phyloP scores from a whole-genome alignment of 2,329 filamentous ascomycete genomes.

The Diaporthe ampelina region DNA sequence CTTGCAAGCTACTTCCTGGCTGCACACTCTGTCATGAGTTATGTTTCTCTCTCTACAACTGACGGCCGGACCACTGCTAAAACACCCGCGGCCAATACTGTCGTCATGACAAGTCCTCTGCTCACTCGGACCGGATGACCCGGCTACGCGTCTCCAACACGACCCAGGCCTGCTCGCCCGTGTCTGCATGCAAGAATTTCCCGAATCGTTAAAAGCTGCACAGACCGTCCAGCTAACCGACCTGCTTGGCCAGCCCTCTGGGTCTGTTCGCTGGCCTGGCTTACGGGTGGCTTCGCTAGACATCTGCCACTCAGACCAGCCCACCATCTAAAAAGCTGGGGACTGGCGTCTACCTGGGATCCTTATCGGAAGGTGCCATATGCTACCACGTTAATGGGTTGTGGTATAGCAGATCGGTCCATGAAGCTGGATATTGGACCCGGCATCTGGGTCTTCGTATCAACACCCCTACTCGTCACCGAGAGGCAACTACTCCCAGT shows the following conservation, averaged over 20 bases:
- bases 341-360: background rate
- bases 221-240: conserved; percentile 15
- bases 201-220: conserved; percentile 27
- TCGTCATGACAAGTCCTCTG: conserved; percentile 18
- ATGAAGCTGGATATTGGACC: background rate
- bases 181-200: conserved; percentile 36
- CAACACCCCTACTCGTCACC: conserved; percentile 18
- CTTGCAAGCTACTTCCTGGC: conserved; percentile 28
- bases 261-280: conserved; percentile 23
- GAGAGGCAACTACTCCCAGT: conserved; percentile 7
- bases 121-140: conserved; percentile 34
- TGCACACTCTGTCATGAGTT: background rate
- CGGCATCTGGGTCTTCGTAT: conserved; percentile 12
- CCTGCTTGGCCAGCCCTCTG: conserved; percentile 2
- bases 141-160: conserved; percentile 38
- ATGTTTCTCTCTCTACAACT: conserved; percentile 2
- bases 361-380: background rate
- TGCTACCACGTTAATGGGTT: background rate
- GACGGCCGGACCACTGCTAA: conserved; percentile 2
- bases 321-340: background rate
- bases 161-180: conserved; percentile 16
- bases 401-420: background rate
- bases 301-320: conserved; percentile 11
- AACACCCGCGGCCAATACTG: conserved; percentile 25
- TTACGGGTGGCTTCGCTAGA: conserved; percentile 17